Evolutionary conservation across 192 early-diverging fungal species (phyloP).

Genomic region (Backusella morwellensis): DNA sequence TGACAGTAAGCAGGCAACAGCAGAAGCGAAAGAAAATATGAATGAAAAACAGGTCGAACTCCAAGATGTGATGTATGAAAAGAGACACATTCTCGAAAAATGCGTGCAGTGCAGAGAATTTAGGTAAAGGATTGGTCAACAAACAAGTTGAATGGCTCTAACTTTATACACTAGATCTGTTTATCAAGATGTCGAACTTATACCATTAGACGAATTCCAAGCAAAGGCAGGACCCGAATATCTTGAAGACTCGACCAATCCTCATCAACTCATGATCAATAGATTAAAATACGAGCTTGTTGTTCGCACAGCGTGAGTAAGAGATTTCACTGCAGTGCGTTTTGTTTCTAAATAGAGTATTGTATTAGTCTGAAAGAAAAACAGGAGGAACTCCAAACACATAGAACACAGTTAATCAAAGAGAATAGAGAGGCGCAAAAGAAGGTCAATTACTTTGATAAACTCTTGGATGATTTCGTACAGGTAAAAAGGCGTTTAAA

Average conservation of each 20-base stretch:
- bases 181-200: conserved; percentile 51
- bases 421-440: conserved; percentile 28
- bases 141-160: neutral
- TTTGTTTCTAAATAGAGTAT: neutral
- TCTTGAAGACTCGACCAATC: conserved; percentile 25
- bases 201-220: conserved; percentile 41
- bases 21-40: conserved; percentile 55
- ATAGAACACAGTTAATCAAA: conserved; percentile 21
- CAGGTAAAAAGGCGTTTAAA: conserved; percentile 9
- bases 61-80: conserved; percentile 59
- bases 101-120: conserved; percentile 55
- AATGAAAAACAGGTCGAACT: conserved; percentile 45
- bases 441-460: conserved; percentile 26
- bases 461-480: conserved; percentile 27
- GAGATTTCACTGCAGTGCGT: too few species aligned
- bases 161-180: conserved; percentile 38
- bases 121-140: conserved; percentile 35
- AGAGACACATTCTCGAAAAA: conserved; percentile 50
- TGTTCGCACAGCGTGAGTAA: conserved; percentile 42
- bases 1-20: conserved; percentile 41
- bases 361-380: conserved; percentile 22
- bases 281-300: conserved; percentile 50
- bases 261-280: conserved; percentile 55
- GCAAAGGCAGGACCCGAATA: conserved; percentile 27
- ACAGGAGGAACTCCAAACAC: conserved; percentile 14